phyloP scores from a whole-genome alignment of 1,284 basidiomycete species.

The Ustilago sp. region DNA sequence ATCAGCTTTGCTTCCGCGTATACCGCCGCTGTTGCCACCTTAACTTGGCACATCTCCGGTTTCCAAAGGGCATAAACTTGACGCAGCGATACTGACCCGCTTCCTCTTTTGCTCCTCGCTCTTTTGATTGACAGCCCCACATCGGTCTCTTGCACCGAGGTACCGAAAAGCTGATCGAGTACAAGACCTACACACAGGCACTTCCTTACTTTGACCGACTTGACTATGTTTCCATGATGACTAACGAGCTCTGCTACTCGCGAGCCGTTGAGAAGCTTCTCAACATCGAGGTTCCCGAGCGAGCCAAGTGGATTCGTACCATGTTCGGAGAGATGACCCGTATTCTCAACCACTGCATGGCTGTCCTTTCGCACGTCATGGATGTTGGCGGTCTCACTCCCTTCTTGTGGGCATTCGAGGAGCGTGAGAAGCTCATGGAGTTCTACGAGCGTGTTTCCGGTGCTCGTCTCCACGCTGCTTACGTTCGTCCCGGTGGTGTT shows the following conservation, averaged over 20 bases:
- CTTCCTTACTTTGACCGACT: constrained; percentile 99
- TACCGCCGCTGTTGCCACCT: neutral
- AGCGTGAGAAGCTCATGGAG: constrained; percentile 99
- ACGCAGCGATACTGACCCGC: constrained; percentile 61
- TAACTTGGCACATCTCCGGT: neutral
- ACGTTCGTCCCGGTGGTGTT: constrained; percentile 96
- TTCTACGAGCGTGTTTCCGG: constrained; percentile 99
- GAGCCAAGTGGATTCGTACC: constrained; percentile 98
- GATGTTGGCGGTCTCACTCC: constrained; percentile 94
- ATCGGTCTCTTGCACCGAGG: constrained; percentile 96
- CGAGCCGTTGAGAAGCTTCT: constrained; percentile 97
- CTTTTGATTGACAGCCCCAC: constrained; percentile 75
- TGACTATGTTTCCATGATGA: constrained; percentile 95
- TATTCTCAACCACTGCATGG: constrained; percentile 97
- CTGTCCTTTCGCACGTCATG: constrained; percentile 83
- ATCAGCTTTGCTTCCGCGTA: neutral
- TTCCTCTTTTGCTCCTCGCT: neutral
- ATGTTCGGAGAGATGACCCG: constrained; percentile 97
- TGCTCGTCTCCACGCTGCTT: constrained; percentile 96
- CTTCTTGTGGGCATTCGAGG: constrained; percentile 99
- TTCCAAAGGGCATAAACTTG: neutral
- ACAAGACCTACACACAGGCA: constrained; percentile 98
- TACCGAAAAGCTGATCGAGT: constrained; percentile 98
- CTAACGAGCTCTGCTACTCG: constrained; percentile 82
- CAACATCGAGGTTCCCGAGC: constrained; percentile 98